Conservation (phyloP, 805 yeast species). For the Metschnikowia matae region DNA sequence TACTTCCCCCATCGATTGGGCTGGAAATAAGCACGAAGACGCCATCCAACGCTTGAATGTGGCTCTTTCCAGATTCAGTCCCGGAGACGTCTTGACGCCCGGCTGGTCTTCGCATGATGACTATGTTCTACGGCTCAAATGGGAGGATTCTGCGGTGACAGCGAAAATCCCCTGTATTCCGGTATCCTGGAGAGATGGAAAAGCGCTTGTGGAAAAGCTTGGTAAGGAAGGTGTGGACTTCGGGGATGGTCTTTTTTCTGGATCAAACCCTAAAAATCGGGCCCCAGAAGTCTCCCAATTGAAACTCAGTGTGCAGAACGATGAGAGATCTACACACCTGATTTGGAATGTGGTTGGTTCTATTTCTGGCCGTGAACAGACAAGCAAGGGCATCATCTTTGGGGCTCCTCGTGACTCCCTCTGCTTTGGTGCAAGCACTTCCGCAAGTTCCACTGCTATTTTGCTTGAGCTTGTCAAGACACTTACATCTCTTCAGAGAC, state of each 20-base stretch:
- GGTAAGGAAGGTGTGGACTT: conserved; percentile 24
- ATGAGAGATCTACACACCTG: conserved; percentile 52
- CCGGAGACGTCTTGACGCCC: conserved; percentile 80
- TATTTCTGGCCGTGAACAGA: conserved; percentile 76
- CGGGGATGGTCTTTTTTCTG: conserved; percentile 27
- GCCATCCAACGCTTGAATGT: conserved; percentile 55
- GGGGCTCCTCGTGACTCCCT: conserved; percentile 82
- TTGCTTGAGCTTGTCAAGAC: conserved; percentile 67
- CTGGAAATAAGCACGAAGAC: conserved; percentile 25
- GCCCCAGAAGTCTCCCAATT: conserved; percentile 16
- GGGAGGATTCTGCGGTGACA: conserved; percentile 48
- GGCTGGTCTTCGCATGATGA: conserved; percentile 58
- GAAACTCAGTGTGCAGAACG: conserved; percentile 32
- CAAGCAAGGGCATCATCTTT: conserved; percentile 64
- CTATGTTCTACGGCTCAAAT: conserved; percentile 34
- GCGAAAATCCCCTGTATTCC: conserved; percentile 78
- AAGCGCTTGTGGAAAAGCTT: conserved; percentile 30
- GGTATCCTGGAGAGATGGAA: conserved; percentile 69
- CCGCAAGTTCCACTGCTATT: conserved; percentile 71
- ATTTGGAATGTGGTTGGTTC: conserved; percentile 78
- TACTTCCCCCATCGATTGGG: conserved; percentile 23
- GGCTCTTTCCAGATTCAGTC: conserved; percentile 52
- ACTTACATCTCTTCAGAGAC: conserved; percentile 58
- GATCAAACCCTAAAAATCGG: conserved; percentile 10
- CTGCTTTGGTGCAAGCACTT: conserved; percentile 67